Base-by-base conservation (phyloP, 2,329 filamentous ascomycete species). In the Botrytis paeoniae region DNA sequence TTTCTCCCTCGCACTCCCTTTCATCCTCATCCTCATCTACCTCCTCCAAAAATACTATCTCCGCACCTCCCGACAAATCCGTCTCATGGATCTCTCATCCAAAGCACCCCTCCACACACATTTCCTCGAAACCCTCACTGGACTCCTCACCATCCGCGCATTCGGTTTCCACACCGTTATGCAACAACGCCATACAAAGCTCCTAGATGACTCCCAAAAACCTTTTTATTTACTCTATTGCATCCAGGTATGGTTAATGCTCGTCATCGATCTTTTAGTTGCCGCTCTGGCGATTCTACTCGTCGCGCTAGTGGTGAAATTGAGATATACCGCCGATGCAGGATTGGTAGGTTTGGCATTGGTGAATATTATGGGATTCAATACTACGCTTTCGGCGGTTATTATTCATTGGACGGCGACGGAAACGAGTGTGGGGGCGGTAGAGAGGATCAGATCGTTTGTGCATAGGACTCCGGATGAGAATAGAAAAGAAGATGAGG, bases 141-240 rank as follows among this genome's bases (percentile, higher is more conserved):
- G n/a, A 54, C 51, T 54, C 25, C 51, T 18, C 14, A 54, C n/a
- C n/a, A 54, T 54, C n/a, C n/a, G 51, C n/a, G n/a, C 51, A 54
- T 54, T 54, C 6, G 51, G 51, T 29, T 54, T 54, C 14, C 51
- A 54, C 25, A 29, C 25, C 14, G n/a, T 7, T 14, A 54, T 54
- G n/a, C n/a, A 54, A 29, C 14, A 54, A 18, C 51, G 51, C n/a
- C 25, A 54, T 54, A 18, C 5, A 54, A 29, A 20, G 3, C 82
- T 87, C 0, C 80, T 90, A 0, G 86, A 90, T 61, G 54, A 69
- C 25, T 75, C 74, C 88, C 88, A 90, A 76, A 81, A 82, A 32
- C 88, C 88, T 0, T 88, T 86, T 71, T 91, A 90, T 75, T 82
- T 89, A 0, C 82, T 90, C 12, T 86, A 84, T 71, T 85, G 85